A percentile compares a stretch with the other conserved stretches of the same genome.
Evolutionary conservation across 139 green algal genomes (phyloP).

Genomic region (Picochlorum sp.): DNA sequence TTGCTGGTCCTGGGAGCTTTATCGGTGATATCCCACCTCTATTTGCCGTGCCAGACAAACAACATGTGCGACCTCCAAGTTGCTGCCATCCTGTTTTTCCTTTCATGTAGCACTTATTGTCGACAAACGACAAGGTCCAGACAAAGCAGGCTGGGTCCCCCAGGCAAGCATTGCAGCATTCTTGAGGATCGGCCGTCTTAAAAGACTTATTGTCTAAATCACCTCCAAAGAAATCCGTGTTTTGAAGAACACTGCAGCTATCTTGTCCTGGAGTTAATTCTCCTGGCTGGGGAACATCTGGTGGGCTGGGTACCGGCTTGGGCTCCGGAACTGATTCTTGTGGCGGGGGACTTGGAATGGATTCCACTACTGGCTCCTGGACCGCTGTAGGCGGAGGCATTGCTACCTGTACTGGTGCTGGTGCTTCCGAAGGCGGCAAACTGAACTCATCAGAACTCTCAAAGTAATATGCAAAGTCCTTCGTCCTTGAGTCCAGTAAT

Average conservation of each 20-base stretch:
- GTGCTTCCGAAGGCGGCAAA: too few species aligned
- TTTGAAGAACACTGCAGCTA: not conserved
- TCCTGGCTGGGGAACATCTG: not conserved
- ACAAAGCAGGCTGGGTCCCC: not conserved
- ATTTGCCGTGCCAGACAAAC: not conserved
- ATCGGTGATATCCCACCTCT: not conserved
- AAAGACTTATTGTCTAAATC: not conserved
- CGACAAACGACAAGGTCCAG: not conserved
- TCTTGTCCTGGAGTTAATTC: not conserved
- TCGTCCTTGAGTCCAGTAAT: not conserved
- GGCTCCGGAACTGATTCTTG: not conserved
- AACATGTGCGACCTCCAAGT: not conserved
- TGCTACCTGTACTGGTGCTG: not conserved
- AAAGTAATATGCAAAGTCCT: too few species aligned
- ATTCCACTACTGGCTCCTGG: too few species aligned
- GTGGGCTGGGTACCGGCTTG: not conserved
- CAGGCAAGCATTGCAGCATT: constrained; percentile 1
- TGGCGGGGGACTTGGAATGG: too few species aligned
- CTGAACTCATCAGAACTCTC: too few species aligned
- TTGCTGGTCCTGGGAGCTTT: not conserved
- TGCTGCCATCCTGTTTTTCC: not conserved
- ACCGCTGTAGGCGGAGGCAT: not conserved
- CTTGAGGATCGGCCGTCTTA: not conserved
- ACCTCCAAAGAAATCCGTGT: constrained; percentile 5
- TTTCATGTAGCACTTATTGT: constrained; percentile 7